Conservation (phyloP, 495 filamentous ascomycete species). For the Pyrenopolyporus hunteri region DNA sequence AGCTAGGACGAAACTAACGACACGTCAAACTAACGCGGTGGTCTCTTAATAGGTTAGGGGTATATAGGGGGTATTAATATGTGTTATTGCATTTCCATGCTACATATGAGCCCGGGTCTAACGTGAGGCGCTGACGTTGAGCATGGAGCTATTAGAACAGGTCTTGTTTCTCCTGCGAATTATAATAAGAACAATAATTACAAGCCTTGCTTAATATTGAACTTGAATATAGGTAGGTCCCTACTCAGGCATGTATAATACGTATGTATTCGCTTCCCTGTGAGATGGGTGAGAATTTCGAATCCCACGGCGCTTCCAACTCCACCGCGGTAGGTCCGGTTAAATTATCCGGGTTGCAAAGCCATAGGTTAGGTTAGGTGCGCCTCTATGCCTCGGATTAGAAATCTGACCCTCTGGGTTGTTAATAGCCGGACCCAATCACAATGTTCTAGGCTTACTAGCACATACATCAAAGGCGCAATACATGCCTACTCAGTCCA, state of each 20-base stretch:
- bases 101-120: too few relatives aligned
- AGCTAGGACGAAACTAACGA: constrained; percentile 30
- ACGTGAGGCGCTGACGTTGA: constrained; percentile 34
- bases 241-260: too few relatives aligned
- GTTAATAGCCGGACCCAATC: constrained; percentile 19
- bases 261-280: too few relatives aligned
- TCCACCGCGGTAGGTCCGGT: constrained; percentile 10
- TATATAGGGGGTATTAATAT: constrained; percentile 5
- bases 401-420: neutral
- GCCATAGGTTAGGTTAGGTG: neutral
- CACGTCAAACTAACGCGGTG: constrained; percentile 26
- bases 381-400: neutral
- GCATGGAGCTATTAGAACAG: too few relatives aligned
- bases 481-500: too few relatives aligned
- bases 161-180: too few relatives aligned
- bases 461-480: too few relatives aligned
- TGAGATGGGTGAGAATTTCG: too few relatives aligned
- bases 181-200: too few relatives aligned
- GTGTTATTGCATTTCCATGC: constrained; percentile 1
- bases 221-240: too few relatives aligned
- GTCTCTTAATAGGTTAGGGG: neutral
- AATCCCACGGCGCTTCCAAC: too few relatives aligned
- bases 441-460: neutral
- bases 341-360: constrained; percentile 16
- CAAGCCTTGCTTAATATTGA: constrained; percentile 27